Percentiles rank a stretch among this genome's conserved stretches.
Conservation (phyloP, 139 green algal genomes). For the Tetraselmis chui region DNA sequence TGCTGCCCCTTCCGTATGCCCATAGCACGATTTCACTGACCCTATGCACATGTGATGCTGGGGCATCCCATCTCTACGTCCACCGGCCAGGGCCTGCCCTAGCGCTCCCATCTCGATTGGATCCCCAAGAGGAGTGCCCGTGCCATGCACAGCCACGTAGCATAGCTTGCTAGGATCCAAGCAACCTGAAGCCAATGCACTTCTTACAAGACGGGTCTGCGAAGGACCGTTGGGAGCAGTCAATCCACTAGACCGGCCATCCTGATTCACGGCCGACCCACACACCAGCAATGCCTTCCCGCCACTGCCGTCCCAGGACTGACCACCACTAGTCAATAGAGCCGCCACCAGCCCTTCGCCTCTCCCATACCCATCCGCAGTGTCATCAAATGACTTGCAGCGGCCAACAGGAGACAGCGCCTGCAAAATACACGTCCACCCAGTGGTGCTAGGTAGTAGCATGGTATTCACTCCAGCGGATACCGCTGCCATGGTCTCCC, state of each 20-base stretch:
- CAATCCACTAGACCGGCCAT: constrained; percentile 23
- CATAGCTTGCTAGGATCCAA: constrained; percentile 12
- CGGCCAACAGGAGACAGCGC: constrained; percentile 38
- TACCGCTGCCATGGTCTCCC: constrained; percentile 1
- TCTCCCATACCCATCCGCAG: constrained; percentile 55
- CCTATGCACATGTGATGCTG: constrained; percentile 19
- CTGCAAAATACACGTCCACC: constrained; percentile 30
- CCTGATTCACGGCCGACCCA: constrained; percentile 30
- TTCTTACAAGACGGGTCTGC: not conserved
- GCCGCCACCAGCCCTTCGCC: constrained; percentile 27
- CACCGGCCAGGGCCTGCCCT: constrained; percentile 40
- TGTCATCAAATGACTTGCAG: constrained; percentile 46
- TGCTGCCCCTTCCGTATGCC: constrained; percentile 69
- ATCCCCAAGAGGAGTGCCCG: constrained; percentile 52
- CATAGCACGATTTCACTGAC: constrained; percentile 58
- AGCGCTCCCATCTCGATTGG: constrained; percentile 61
- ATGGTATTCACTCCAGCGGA: constrained; percentile 31
- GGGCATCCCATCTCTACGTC: not conserved
- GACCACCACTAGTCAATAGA: too few relatives aligned
- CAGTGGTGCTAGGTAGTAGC: constrained; percentile 21
- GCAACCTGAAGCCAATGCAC: not conserved
- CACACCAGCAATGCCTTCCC: constrained; percentile 8
- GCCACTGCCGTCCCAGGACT: too few relatives aligned
- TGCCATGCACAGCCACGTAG: constrained; percentile 29
- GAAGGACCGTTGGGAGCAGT: constrained; percentile 28